phyloP scores from a whole-genome alignment of 164 flowering plant genomes.

The Berberis thunbergii region DNA sequence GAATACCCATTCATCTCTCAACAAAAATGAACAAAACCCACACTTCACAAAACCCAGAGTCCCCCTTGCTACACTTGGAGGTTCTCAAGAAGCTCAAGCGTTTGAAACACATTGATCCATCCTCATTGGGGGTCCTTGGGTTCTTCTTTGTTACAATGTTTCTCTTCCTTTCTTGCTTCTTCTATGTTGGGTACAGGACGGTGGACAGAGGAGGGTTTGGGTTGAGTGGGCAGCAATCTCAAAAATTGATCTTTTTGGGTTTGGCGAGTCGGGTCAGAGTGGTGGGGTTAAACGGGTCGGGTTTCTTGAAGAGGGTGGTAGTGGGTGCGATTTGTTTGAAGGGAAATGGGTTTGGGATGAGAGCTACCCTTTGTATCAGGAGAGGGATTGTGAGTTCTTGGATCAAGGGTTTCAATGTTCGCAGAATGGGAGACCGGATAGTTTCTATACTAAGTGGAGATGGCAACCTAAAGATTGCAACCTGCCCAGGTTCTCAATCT shows the following conservation, averaged over 20 bases:
- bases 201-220: conserved; percentile 5
- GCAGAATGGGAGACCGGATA: conserved; percentile 80
- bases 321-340: conserved; percentile 57
- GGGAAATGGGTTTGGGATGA: conserved; percentile 94
- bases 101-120: conserved; percentile 36
- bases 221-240: conserved; percentile 1
- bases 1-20: neutral
- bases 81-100: conserved; percentile 43
- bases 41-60: conserved; percentile 9
- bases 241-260: conserved; percentile 8
- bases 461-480: conserved; percentile 86
- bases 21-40: conserved; percentile 10
- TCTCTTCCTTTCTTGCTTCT: conserved; percentile 28
- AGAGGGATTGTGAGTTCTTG: conserved; percentile 46
- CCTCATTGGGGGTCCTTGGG: conserved; percentile 31
- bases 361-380: conserved; percentile 57
- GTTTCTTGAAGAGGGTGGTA: conserved; percentile 38
- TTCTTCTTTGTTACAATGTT: conserved; percentile 24
- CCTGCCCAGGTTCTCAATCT: conserved; percentile 61
- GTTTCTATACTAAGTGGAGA: conserved; percentile 72
- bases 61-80: conserved; percentile 26
- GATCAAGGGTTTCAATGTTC: conserved; percentile 79
- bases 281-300: conserved; percentile 12
- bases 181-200: conserved; percentile 38
- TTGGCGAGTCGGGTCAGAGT: conserved; percentile 6